These are phyloP conservation scores for Colletotrichum orchidophilum DNA, from an alignment of 2,329 filamentous ascomycete species.

Conservation along the genomic window DNA sequence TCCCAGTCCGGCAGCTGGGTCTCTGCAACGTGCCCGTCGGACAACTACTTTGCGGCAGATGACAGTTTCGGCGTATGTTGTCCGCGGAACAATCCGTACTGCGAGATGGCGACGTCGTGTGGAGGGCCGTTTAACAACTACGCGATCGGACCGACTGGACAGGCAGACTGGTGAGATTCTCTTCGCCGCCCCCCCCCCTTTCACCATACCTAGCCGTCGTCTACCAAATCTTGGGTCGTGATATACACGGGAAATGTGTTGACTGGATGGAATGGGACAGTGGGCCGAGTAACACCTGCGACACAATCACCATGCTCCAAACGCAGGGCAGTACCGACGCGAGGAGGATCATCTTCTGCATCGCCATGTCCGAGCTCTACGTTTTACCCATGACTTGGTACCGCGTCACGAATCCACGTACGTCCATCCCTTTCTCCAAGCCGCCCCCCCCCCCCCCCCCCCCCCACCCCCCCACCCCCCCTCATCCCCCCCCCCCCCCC, in stretches of 20 bases:
- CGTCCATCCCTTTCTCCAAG: not conserved
- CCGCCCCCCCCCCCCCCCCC: no score
- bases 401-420: conserved; percentile 6
- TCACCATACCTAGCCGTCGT: no score
- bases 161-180: conserved; percentile 12
- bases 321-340: conserved; percentile 3
- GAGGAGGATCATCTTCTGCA: conserved; percentile 15
- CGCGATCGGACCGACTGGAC: conserved; percentile 5
- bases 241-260: not conserved
- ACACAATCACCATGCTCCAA: conserved; percentile 14
- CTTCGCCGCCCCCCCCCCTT: no score
- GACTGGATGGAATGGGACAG: not conserved
- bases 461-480: no score
- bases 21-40: conserved; percentile 2
- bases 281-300: conserved; percentile 7
- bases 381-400: conserved; percentile 24
- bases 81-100: conserved; percentile 3
- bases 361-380: conserved; percentile 7
- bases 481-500: no score
- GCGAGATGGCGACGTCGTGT: conserved; percentile 19
- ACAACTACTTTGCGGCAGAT: conserved; percentile 24
- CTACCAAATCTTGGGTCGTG: no score
- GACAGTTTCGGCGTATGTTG: conserved; percentile 17
- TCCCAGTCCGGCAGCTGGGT: conserved; percentile 7
- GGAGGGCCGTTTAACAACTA: conserved; percentile 11